Evolutionary conservation across 2,329 filamentous ascomycete species (phyloP).

Genomic region (Xylariaceae sp.): DNA sequence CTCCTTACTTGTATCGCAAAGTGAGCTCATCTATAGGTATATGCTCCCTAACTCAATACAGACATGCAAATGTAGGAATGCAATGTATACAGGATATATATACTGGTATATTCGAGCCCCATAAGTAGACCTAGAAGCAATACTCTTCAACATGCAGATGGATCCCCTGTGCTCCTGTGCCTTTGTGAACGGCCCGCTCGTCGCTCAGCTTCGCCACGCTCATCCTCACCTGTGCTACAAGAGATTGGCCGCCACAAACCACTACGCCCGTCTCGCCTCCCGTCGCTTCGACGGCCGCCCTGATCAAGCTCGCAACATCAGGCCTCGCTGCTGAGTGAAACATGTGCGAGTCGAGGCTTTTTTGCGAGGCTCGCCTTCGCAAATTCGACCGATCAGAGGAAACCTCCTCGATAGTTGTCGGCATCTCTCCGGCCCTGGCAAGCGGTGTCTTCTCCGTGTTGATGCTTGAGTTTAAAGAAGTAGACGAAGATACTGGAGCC

Average conservation of each 20-base stretch:
- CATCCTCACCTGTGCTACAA: conserved; percentile 61
- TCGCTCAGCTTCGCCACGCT: conserved; percentile 62
- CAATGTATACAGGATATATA: background rate
- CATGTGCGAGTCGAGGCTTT: conserved; percentile 49
- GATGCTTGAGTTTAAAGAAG: conserved; percentile 24
- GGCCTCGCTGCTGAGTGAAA: conserved; percentile 54
- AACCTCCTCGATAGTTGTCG: conserved; percentile 37
- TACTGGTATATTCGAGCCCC: background rate
- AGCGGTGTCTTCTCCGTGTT: conserved; percentile 34
- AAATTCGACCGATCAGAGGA: conserved; percentile 17
- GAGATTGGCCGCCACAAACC: conserved; percentile 62
- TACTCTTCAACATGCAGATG: conserved; percentile 67
- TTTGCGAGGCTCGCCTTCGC: conserved; percentile 27
- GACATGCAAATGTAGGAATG: too few species aligned
- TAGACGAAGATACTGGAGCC: conserved; percentile 22
- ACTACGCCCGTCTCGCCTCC: conserved; percentile 67
- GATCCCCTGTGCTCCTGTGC: conserved; percentile 67
- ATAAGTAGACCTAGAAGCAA: conserved; percentile 48
- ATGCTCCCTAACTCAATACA: too few species aligned
- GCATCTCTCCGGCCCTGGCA: conserved; percentile 10
- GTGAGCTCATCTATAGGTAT: too few species aligned
- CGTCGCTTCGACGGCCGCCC: conserved; percentile 60
- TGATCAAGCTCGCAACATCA: conserved; percentile 58
- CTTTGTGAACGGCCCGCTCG: conserved; percentile 68
- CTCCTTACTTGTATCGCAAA: too few species aligned